Base-by-base conservation (phyloP, 1,284 basidiomycete genomes). In the Testicularia cyperi region DNA sequence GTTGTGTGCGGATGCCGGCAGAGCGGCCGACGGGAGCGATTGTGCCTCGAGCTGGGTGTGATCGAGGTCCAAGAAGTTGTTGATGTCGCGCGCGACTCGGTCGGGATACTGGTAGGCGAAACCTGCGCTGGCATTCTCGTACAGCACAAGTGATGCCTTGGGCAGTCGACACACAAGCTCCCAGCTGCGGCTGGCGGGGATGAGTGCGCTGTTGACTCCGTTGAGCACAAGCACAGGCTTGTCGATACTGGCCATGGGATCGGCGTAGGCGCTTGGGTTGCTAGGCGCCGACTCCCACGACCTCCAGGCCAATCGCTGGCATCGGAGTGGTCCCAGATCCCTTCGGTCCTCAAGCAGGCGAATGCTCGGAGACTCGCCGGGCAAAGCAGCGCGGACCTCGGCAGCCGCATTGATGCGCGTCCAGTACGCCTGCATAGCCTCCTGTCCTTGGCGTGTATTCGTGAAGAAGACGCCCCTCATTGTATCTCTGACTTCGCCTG, bases 21-120 rank as follows among this genome's bases (percentile, higher is more conserved):
- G 35, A 2, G 54, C 51, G 5, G 47, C 54, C 22, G 54, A 57
- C 10, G 54, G 54, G 26, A 57, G 25, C 12, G 51, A 9, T 29
- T 57, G 54, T 2, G 54, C 36, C 19, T 57, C 38, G 13, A 57
- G 36, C 14, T 43, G 21, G 19, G 54, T 46, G 24, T 57, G 54
- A 16, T 57, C 54, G 13, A 24, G 26, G 34, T 57, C 47, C 28
- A 57, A 37, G n/a, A 51, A 57, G 28, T 46, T 25, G 29, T 57
- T 57, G 40, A 57, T 57, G 23, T 57, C 54, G 16, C 31, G 42
- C 10, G 54, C 54, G 1, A 51, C 54, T 9, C 54, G 46, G 31
- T 57, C 47, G 1, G 54, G 47, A 21, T 57, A 57, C 21, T 57
- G 54, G 43, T 39, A 57, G 33, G 48, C 48, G 36, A 57, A 57